Percentiles rank a stretch among this genome's conserved stretches.
These are phyloP conservation scores for Ganoderma boninense DNA, from an alignment of 1,284 basidiomycete species.

Conservation along the genomic window DNA sequence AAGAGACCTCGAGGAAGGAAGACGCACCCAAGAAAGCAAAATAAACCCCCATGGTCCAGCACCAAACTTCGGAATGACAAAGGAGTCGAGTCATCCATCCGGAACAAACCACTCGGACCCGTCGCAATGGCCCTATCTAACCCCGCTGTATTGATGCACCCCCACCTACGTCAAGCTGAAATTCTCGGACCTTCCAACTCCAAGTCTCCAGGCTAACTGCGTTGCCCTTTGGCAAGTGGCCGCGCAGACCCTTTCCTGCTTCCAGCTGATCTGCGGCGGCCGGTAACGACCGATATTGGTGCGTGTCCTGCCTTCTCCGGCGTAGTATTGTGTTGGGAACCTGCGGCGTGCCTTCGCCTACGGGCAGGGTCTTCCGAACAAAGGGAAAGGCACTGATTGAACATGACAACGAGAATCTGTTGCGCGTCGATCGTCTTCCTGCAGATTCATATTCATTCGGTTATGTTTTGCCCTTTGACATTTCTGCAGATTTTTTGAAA, in stretches of 20 bases:
- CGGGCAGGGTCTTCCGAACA: neutral
- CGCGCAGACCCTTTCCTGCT: neutral
- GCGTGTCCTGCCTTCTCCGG: slow-evolving; percentile 2
- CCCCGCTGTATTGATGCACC: neutral
- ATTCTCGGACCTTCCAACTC: neutral
- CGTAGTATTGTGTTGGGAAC: neutral
- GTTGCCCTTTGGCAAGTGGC: neutral
- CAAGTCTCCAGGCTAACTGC: neutral
- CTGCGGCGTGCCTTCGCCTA: neutral
- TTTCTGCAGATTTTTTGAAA: neutral
- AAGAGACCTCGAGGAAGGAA: neutral
- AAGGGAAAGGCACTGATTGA: neutral
- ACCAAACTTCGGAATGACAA: neutral
- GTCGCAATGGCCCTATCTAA: neutral
- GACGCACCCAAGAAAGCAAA: neutral
- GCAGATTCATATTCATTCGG: neutral
- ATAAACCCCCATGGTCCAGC: neutral
- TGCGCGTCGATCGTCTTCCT: neutral
- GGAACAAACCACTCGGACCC: neutral
- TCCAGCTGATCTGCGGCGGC: neutral
- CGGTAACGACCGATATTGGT: neutral
- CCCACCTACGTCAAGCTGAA: no score
- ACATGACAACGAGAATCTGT: neutral
- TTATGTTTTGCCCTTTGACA: neutral
- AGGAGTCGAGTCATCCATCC: neutral